Evolutionary conservation across 148 eudicot species (phyloP).

Genomic region (Suaeda aralocaspica): DNA sequence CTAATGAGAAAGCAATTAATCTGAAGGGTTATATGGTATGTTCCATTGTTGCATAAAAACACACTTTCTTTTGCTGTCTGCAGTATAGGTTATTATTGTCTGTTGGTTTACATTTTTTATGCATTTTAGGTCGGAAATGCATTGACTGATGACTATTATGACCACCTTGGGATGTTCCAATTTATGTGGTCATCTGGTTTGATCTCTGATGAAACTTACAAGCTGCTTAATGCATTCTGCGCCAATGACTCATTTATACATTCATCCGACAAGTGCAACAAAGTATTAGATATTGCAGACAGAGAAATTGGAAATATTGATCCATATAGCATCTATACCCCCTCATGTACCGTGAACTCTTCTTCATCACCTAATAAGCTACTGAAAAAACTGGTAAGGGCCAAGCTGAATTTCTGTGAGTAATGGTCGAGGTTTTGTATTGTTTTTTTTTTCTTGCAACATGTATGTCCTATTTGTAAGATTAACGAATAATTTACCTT

Average conservation of each 20-base stretch:
- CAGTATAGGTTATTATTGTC: neutral
- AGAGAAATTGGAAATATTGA: constrained; percentile 81
- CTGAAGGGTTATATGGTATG: constrained; percentile 92
- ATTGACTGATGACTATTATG: constrained; percentile 72
- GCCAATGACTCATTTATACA: constrained; percentile 62
- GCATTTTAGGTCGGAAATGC: constrained; percentile 88
- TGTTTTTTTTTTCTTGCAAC: neutral
- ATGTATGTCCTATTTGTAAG: neutral
- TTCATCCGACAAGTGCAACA: constrained; percentile 49
- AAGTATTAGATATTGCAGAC: constrained; percentile 46
- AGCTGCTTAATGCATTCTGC: constrained; percentile 57
- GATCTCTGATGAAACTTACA: constrained; percentile 88
- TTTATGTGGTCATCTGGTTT: constrained; percentile 95
- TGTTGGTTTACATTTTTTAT: constrained; percentile 1
- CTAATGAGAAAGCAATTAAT: constrained; percentile 40
- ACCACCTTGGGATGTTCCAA: constrained; percentile 76
- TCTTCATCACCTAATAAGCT: constrained; percentile 37
- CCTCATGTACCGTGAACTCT: constrained; percentile 78
- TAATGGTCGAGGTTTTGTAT: neutral
- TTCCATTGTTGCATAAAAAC: constrained; percentile 7
- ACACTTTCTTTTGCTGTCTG: neutral
- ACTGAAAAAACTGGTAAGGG: constrained; percentile 44
- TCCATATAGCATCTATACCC: constrained; percentile 87
- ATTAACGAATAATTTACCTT: neutral
- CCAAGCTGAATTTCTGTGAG: neutral